phyloP scores from a whole-genome alignment of 2,329 filamentous ascomycete species.

The Cladosporium austrohemisphaericum region DNA sequence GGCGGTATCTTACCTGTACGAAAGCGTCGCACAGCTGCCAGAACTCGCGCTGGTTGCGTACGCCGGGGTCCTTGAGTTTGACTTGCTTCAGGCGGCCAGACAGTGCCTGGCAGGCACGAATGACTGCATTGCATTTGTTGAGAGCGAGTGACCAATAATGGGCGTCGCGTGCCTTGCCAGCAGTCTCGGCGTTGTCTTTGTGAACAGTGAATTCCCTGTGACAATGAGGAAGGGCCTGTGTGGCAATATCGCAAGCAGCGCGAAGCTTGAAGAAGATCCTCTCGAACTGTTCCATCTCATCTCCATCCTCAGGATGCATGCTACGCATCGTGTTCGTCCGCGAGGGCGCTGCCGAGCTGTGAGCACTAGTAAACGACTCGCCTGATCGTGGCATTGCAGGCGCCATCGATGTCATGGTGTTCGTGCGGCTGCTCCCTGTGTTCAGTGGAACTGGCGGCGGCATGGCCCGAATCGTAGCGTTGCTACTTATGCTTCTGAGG shows the following conservation, averaged over 20 bases:
- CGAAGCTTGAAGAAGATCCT: slow-evolving; percentile 74
- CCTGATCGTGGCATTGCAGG: slow-evolving; percentile 71
- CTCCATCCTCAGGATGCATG: slow-evolving; percentile 50
- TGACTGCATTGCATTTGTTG: slow-evolving; percentile 64
- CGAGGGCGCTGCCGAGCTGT: slow-evolving; percentile 33
- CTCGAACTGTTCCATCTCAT: slow-evolving; percentile 81
- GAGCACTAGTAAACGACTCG: slow-evolving; percentile 62
- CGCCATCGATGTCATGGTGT: slow-evolving; percentile 46
- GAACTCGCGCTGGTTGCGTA: slow-evolving; percentile 61
- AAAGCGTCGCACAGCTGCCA: slow-evolving; percentile 72
- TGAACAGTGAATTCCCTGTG: slow-evolving; percentile 63
- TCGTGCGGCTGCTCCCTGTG: slow-evolving; percentile 51
- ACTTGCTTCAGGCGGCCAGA: slow-evolving; percentile 71
- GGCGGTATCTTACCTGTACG: slow-evolving; percentile 46
- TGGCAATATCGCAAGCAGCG: slow-evolving; percentile 68
- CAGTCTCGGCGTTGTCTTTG: slow-evolving; percentile 59
- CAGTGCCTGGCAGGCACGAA: slow-evolving; percentile 70
- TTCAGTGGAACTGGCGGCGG: slow-evolving; percentile 42
- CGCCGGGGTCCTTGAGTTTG: slow-evolving; percentile 78
- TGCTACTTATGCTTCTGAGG: slow-evolving; percentile 42
- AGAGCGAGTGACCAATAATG: slow-evolving; percentile 69
- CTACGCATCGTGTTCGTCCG: slow-evolving; percentile 46
- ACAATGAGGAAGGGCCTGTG: slow-evolving; percentile 67
- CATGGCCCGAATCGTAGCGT: slow-evolving; percentile 33
- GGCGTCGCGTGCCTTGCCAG: slow-evolving; percentile 33